Evolutionary conservation across 129 eudicot species (phyloP).

Genomic region (Dittrichia graveolens): DNA sequence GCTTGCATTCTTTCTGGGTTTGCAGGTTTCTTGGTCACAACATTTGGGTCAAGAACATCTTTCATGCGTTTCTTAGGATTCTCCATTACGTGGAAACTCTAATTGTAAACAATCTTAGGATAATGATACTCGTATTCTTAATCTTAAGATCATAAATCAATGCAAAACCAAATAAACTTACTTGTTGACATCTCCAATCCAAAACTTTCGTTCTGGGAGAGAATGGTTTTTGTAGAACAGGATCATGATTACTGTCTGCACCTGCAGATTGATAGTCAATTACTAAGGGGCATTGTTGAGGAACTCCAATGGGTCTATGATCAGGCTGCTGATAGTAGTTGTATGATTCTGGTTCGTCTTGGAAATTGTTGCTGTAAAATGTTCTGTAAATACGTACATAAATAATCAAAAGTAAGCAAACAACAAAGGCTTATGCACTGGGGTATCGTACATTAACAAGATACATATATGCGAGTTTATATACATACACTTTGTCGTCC

Average conservation of each 20-base stretch:
- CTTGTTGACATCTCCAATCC: slow-evolving; percentile 24
- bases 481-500: slow-evolving; percentile 35
- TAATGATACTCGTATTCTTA: slow-evolving; percentile 1
- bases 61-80: slow-evolving; percentile 41
- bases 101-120: not conserved
- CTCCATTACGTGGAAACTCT: slow-evolving; percentile 16
- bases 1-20: slow-evolving; percentile 30
- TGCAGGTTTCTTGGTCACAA: slow-evolving; percentile 34
- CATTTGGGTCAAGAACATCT: slow-evolving; percentile 12
- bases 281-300: slow-evolving; percentile 29
- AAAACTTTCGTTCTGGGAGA: slow-evolving; percentile 21
- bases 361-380: slow-evolving; percentile 26
- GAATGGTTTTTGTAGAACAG: slow-evolving; percentile 21
- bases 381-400: slow-evolving; percentile 25
- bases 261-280: slow-evolving; percentile 32
- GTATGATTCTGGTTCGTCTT: slow-evolving; percentile 28
- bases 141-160: not conserved
- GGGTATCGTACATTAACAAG: not conserved
- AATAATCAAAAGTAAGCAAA: not conserved
- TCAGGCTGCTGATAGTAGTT: slow-evolving; percentile 32
- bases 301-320: slow-evolving; percentile 22
- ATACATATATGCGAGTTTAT: not conserved
- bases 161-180: slow-evolving; percentile 27
- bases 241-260: slow-evolving; percentile 7
- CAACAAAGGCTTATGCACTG: not conserved